Evolutionary conservation across 768 basidiomycete species (phyloP), one percentile per base, ranked within the genome.

Genomic region (Tylopilus subfusipes): DNA sequence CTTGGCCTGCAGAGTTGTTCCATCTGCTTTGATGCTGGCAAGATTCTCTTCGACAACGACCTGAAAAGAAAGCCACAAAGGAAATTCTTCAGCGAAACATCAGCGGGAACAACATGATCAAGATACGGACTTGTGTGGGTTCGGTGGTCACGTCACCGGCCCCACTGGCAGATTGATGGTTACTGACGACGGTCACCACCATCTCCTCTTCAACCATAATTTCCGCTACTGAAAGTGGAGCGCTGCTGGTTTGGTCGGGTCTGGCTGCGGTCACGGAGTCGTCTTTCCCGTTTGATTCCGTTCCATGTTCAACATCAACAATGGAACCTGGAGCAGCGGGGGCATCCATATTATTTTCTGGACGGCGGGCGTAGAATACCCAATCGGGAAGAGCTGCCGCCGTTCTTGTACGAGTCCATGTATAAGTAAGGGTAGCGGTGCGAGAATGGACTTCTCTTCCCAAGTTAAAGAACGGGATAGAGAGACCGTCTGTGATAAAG

Each of bases 391-490:
- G 6, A 13, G 29, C 29, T 29, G 57, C 43, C 12, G 63, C 70
- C 16, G 68, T 64, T 33, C 67, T 63, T 11, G 71, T 72, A 33
- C 63, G 66, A 2, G 76, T 78, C 63, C 75, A 71, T 1, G 80
- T 79, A 13, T 64, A 63, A 9, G 78, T 72, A 13, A 83, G 56
- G 10, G 80, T 79, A 5, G 77, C 61, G 0, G 79, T 81, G 12
- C 75, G 76, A 13, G 78, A 76, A 44, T 75, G 72, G 22, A 77
- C 68, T 11, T 62, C 78, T 45, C 76, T 74, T 12, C 83, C 78
- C 19, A 82, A 62, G 38, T 75, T 80, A 70, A 87, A 85, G 69
- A 82, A 82, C 3, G 85, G 84, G 44, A 88, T 87, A 11, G 85
- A 86, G 14, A 88, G 70, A 21, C 85, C 85, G 64, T 87, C 85